Conservation (phyloP, 805 yeast species). For the Suhomyces vadensis region DNA sequence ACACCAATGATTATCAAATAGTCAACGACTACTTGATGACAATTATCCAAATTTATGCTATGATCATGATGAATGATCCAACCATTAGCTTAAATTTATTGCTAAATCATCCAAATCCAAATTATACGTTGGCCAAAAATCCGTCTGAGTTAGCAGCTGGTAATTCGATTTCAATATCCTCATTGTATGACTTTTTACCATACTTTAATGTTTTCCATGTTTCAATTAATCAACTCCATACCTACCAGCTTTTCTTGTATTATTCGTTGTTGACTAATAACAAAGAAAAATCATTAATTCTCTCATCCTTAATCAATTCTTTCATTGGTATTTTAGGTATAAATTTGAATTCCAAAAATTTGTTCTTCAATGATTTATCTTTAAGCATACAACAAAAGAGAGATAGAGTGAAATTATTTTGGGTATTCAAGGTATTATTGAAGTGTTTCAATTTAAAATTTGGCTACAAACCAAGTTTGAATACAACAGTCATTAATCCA, state of each 20-base stretch:
- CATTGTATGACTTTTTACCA: constrained; percentile 46
- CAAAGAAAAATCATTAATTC: constrained; percentile 40
- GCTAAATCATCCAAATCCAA: constrained; percentile 39
- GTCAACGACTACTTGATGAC: constrained; percentile 46
- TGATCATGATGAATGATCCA: constrained; percentile 53
- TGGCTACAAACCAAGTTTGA: constrained; percentile 47
- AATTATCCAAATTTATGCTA: constrained; percentile 50
- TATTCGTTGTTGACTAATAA: constrained; percentile 47
- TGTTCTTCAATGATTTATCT: constrained; percentile 49
- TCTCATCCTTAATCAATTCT: constrained; percentile 42
- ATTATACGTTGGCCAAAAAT: constrained; percentile 18
- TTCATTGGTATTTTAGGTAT: constrained; percentile 46
- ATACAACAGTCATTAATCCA: constrained; percentile 48
- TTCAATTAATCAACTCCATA: constrained; percentile 50
- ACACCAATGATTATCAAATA: constrained; percentile 42
- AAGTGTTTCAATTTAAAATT: constrained; percentile 44
- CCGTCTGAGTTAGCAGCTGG: constrained; percentile 4
- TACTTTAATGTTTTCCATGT: constrained; percentile 52
- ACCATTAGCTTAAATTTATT: constrained; percentile 41
- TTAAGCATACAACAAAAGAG: constrained; percentile 37
- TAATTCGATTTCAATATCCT: constrained; percentile 28
- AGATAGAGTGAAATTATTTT: constrained; percentile 45
- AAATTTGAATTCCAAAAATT: constrained; percentile 41
- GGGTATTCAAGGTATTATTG: constrained; percentile 46
- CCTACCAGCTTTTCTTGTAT: constrained; percentile 49